Base-by-base conservation (phyloP, 257 asterid species). In the Nicotiana obtusifolia region DNA sequence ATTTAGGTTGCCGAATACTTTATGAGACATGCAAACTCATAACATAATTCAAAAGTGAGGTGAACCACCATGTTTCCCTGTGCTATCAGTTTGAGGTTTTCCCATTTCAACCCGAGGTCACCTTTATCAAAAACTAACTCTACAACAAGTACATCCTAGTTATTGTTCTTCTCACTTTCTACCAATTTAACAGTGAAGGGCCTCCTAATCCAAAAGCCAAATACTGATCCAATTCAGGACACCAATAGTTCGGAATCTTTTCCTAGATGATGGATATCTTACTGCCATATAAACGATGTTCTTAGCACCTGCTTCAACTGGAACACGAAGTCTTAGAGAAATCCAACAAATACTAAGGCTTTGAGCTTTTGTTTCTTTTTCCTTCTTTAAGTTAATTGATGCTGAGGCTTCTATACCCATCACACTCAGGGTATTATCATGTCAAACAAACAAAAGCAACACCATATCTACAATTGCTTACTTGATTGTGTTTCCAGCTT, bases 401-500 rank as follows among this genome's bases (percentile, higher is more conserved):
- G 78, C 37, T 71, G 78, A 71, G 60, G 22, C 57, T 47, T 71
- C 35, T 10, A 44, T 20, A 3, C 37, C 8, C 35, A 71, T 71
- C 60, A 44, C 6, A 7, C 79, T 73, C 61, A 7, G 15, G 24
- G 61, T 47, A 47, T 19, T 73, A 73, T 47, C 61, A 73, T 47
- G 15, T 73, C 61, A 73, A 13, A 47, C 61, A 73, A 47, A 73
- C 79, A 73, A 56, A 73, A 22, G 24, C 15, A 73, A 73, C 37
- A 73, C 61, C 47, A 59, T 47, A 22, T 7, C 41, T 1, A 47
- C 60, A 26, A 24, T 19, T 57, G 67, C 87, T 85, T 80, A 87
- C 90, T 69, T 85, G 78, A 68, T 37, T 49, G 84, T 15, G 81
- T 65, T 85, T 80, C 88, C 88, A 77, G 88, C 88, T 61, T 83